A percentile compares a stretch with the other conserved stretches of the same genome.
These are phyloP conservation scores for Vanrija pseudolonga DNA, from an alignment of 1,284 basidiomycete genomes.

Conservation along the genomic window DNA sequence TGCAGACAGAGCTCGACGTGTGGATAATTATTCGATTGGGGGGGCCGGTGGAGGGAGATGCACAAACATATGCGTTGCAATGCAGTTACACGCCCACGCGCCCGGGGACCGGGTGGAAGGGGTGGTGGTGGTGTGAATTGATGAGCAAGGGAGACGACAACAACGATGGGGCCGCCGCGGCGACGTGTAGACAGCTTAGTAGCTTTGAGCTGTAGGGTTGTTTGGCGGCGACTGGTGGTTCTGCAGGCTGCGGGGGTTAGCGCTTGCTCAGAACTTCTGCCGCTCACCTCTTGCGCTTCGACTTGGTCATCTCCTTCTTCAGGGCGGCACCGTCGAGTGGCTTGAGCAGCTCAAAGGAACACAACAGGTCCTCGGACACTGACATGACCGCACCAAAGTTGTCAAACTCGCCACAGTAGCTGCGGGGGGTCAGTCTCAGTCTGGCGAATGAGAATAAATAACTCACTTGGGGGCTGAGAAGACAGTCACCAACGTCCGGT, in stretches of 20 bases:
- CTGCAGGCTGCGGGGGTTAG: slow-evolving; percentile 37
- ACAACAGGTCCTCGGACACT: slow-evolving; percentile 94
- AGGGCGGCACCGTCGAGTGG: slow-evolving; percentile 91
- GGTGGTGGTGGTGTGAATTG: slow-evolving; percentile 1
- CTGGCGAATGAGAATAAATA: background rate
- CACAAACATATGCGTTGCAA: slow-evolving; percentile 1
- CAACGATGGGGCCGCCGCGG: background rate
- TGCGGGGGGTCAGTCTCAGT: slow-evolving; percentile 22
- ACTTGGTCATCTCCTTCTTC: slow-evolving; percentile 98
- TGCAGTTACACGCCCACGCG: slow-evolving; percentile 10
- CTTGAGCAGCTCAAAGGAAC: slow-evolving; percentile 95
- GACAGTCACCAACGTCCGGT: slow-evolving; percentile 94
- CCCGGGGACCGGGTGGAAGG: background rate
- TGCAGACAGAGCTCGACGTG: no score
- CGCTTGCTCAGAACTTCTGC: background rate
- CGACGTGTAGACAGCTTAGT: slow-evolving; percentile 19
- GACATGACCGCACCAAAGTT: slow-evolving; percentile 89
- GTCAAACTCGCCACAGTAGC: slow-evolving; percentile 57
- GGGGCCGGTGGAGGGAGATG: background rate
- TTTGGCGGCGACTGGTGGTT: slow-evolving; percentile 51
- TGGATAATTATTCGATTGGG: no score
- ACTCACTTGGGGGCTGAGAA: slow-evolving; percentile 94
- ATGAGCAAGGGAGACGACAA: background rate
- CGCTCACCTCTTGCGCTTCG: slow-evolving; percentile 85
- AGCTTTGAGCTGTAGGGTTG: slow-evolving; percentile 48